Conservation (phyloP, 1,284 basidiomycete genomes). For the Fomitopsis pinicola region DNA sequence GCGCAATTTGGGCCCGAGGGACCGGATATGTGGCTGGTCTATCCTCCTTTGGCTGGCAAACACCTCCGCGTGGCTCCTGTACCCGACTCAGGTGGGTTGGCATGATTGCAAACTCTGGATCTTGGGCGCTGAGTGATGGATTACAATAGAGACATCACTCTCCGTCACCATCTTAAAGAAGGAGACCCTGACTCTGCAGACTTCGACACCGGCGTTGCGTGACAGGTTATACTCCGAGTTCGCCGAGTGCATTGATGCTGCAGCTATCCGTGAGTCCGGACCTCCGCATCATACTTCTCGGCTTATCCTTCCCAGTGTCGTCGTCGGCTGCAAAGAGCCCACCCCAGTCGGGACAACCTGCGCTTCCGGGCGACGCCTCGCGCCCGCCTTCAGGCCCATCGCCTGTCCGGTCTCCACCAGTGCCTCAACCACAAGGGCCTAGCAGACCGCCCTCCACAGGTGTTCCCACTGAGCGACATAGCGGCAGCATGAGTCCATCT, state of each 20-base stretch:
- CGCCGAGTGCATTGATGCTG: conserved; percentile 82
- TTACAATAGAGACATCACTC: conserved; percentile 59
- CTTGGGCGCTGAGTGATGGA: conserved; percentile 3
- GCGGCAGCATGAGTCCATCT: conserved; percentile 18
- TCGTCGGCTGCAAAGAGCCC: conserved; percentile 29
- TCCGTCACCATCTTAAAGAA: conserved; percentile 87
- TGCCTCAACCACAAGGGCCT: conserved; percentile 6
- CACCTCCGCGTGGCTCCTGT: conserved; percentile 75
- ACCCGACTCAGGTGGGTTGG: conserved; percentile 46
- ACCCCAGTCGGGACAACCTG: conserved; percentile 52
- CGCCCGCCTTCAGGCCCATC: neutral
- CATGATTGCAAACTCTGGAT: conserved; percentile 7
- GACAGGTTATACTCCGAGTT: conserved; percentile 74
- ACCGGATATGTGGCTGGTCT: conserved; percentile 90
- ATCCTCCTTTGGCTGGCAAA: conserved; percentile 95
- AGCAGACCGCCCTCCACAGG: conserved; percentile 14
- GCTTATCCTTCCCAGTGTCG: conserved; percentile 27
- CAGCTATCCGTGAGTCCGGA: conserved; percentile 57
- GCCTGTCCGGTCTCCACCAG: conserved; percentile 7
- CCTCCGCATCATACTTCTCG: conserved; percentile 1
- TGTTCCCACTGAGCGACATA: conserved; percentile 11
- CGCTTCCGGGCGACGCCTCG: conserved; percentile 16
- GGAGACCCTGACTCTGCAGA: conserved; percentile 74
- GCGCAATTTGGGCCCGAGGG: conserved; percentile 46
- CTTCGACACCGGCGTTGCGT: conserved; percentile 59